phyloP scores from a whole-genome alignment of 768 basidiomycete genomes.

The Gymnopilus dilepis region DNA sequence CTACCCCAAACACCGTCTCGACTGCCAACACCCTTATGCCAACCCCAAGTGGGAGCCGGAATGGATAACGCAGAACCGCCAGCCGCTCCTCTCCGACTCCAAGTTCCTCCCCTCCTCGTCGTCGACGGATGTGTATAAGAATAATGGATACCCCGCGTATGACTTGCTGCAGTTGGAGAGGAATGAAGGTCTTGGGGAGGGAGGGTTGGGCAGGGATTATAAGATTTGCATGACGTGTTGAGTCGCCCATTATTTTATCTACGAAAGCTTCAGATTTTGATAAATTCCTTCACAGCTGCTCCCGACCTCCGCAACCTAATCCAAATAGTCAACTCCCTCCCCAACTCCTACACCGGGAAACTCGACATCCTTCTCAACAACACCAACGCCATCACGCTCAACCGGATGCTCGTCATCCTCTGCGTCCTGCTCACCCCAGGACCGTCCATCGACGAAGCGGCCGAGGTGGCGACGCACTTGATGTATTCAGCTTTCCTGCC shows the following conservation, averaged over 20 bases:
- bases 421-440: constrained; percentile 43
- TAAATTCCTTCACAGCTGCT: constrained; percentile 30
- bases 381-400: constrained; percentile 40
- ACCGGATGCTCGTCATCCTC: constrained; percentile 46
- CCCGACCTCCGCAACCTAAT: constrained; percentile 42
- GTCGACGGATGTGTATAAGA: constrained; percentile 22
- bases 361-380: constrained; percentile 47
- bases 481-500: constrained; percentile 49
- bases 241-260: neutral
- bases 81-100: constrained; percentile 24
- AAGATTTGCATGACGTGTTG: constrained; percentile 42
- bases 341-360: constrained; percentile 39
- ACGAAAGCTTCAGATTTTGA: neutral
- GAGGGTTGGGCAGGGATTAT: constrained; percentile 27
- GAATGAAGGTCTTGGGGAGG: constrained; percentile 35
- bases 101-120: constrained; percentile 17
- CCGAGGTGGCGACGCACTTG: constrained; percentile 45
- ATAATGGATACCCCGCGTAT: constrained; percentile 36
- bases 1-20: constrained; percentile 39
- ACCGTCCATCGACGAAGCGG: constrained; percentile 45
- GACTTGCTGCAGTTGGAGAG: constrained; percentile 35
- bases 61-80: constrained; percentile 38
- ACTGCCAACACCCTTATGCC: constrained; percentile 38
- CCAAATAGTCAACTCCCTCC: constrained; percentile 42
- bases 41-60: constrained; percentile 37